phyloP scores from a whole-genome alignment of 139 green algal species.

The Desmodesmus armatus region DNA sequence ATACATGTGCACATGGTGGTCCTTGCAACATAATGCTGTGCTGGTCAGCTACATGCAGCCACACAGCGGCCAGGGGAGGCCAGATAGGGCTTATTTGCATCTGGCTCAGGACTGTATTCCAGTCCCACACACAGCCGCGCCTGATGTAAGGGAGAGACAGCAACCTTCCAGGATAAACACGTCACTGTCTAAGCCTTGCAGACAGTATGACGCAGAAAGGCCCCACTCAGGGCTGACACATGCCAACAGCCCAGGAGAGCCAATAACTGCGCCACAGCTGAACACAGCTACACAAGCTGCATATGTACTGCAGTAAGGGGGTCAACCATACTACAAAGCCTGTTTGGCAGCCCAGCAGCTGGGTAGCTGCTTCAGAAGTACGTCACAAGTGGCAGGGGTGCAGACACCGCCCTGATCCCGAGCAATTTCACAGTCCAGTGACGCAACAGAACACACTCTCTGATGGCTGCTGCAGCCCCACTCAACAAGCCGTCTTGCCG shows the following conservation, averaged over 20 bases:
- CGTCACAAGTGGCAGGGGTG: neutral
- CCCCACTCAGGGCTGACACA: neutral
- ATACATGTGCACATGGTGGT: no score
- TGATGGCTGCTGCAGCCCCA: neutral
- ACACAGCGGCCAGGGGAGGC: no score
- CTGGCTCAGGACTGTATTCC: no score
- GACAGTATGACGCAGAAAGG: neutral
- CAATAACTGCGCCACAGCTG: neutral
- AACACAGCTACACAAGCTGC: neutral
- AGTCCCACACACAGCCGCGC: no score
- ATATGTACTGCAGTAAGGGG: neutral
- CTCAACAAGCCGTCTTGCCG: slow-evolving; percentile 27
- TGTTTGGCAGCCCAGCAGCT: neutral
- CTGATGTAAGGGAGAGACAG: no score
- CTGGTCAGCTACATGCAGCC: neutral
- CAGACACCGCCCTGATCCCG: neutral
- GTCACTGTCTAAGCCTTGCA: neutral
- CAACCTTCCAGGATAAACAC: no score
- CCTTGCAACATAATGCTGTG: no score
- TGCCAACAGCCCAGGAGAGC: neutral
- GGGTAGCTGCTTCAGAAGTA: neutral
- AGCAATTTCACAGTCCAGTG: neutral
- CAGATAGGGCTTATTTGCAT: no score
- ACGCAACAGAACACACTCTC: neutral
- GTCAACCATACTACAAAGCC: neutral